Base-by-base conservation (phyloP, 1,284 basidiomycete genomes). In the Naganishia albida region DNA sequence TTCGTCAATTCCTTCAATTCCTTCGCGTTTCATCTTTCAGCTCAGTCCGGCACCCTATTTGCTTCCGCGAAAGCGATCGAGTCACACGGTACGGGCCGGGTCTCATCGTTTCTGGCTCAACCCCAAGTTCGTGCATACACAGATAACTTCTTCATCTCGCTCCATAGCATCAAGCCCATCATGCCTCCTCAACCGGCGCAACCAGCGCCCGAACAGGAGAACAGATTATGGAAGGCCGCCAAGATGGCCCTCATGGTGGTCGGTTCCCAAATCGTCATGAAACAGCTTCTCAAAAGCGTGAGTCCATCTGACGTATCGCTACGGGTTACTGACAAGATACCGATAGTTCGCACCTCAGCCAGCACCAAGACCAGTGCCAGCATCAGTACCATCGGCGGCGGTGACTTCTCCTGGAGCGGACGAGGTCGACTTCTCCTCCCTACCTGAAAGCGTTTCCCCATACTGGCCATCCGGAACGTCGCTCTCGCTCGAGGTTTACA, bases 171-270 rank as follows among this genome's bases (percentile, higher is more conserved):
- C 13, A 16, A 10, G n/a, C 49, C 12, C 28, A 51, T 16, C 25
- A 53, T 53, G 51, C 51, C 51, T 16, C 30, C 51, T 38, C 51
- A 53, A 23, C 51, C 30, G 28, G 18, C 51, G 30, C n/a, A 28
- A n/a, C 51, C 51, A 18, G 12, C 50, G 30, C 50, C 50, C 3
- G 34, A 53, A 28, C 16, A 38, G 30, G 51, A 53, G 34, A 30
- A 44, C 34, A 26, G 56, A 15, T 46, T 60, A 40, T 60, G 56
- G 56, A 50, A 49, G 46, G 56, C 56, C 46, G 56, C 49, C 46
- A 60, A 48, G 56, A 49, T 60, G 23, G 56, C 56, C 44, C 44
- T 44, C 8, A 18, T 60, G 44, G 44, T 60, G 15, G 56, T 60
- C 20, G 56, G 56, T 25, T 16, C 26, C 12, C 56, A 60, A 46